Conservation (phyloP, 2,329 filamentous ascomycete species). For the Escovopsis weberi region DNA sequence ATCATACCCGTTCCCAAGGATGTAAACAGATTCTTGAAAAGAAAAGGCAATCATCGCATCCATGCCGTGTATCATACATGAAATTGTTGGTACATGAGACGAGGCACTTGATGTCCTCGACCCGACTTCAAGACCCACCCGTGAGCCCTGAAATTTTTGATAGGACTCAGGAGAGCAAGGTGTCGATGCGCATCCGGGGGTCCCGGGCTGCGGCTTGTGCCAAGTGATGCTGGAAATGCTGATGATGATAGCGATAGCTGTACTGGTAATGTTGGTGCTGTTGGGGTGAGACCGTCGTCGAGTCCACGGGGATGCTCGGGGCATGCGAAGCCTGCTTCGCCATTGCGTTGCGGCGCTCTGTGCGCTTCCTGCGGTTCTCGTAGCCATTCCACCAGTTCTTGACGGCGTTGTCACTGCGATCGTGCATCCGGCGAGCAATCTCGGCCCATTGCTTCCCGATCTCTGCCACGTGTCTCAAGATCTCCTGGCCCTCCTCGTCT, state of each 20-base stretch:
- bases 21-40: background rate
- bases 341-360: slow-evolving; percentile 19
- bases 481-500: slow-evolving; percentile 52
- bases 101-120: background rate
- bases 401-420: slow-evolving; percentile 85
- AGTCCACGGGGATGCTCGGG: no score
- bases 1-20: background rate
- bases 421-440: slow-evolving; percentile 67
- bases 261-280: background rate
- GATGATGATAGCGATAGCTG: background rate
- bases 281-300: background rate
- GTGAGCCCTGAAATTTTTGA: no score
- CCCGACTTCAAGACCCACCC: no score
- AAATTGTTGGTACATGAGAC: background rate
- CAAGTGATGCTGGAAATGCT: slow-evolving; percentile 5
- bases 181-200: no score
- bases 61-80: background rate
- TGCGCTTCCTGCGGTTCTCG: slow-evolving; percentile 61
- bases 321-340: slow-evolving; percentile 12
- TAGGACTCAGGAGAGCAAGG: no score
- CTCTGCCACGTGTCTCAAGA: slow-evolving; percentile 61
- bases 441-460: slow-evolving; percentile 88
- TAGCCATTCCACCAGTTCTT: slow-evolving; percentile 88
- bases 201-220: slow-evolving; percentile 4
- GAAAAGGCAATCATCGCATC: background rate